These are phyloP conservation scores for Orbilia javanica DNA, from an alignment of 2,329 filamentous ascomycete genomes.

Conservation along the genomic window DNA sequence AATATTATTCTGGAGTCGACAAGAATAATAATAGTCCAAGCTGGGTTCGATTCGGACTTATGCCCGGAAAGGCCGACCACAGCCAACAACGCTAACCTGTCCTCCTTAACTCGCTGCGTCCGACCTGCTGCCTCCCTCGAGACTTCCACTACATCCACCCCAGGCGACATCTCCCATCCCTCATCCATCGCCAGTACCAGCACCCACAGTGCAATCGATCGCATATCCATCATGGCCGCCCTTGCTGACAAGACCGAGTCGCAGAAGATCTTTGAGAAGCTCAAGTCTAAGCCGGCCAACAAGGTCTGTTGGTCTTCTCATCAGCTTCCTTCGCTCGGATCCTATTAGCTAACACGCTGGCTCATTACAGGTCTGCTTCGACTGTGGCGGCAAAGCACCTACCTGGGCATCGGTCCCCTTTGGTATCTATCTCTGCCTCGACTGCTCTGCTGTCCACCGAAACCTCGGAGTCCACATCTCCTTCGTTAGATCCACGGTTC, in stretches of 20 bases:
- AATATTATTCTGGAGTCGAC: neutral
- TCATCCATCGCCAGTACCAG: constrained; percentile 11
- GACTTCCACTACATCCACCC: constrained; percentile 2
- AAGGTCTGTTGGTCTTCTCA: constrained; percentile 73
- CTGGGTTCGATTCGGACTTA: constrained; percentile 1
- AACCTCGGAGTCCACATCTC: constrained; percentile 99
- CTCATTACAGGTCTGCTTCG: constrained; percentile 85
- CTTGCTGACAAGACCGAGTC: constrained; percentile 93
- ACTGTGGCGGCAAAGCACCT: constrained; percentile 96
- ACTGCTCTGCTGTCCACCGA: constrained; percentile 96
- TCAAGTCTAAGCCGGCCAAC: constrained; percentile 94
- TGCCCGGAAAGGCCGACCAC: constrained; percentile 17
- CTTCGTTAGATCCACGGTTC: constrained; percentile 97
- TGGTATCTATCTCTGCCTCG: constrained; percentile 96
- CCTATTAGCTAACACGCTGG: constrained; percentile 41
- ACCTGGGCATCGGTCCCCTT: constrained; percentile 98
- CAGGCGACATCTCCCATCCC: constrained; percentile 69
- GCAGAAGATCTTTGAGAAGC: constrained; percentile 96
- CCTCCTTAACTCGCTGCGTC: constrained; percentile 37
- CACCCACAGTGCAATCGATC: constrained; percentile 28
- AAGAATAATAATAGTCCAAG: neutral
- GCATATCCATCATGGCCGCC: constrained; percentile 65
- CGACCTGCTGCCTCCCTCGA: constrained; percentile 6
- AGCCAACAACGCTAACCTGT: constrained; percentile 46
- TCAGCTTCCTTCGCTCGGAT: constrained; percentile 51